A percentile compares a stretch with the other conserved stretches of the same genome.
phyloP scores from a whole-genome alignment of 352 stramenopile species.

The Saprolegnia parasitica region DNA sequence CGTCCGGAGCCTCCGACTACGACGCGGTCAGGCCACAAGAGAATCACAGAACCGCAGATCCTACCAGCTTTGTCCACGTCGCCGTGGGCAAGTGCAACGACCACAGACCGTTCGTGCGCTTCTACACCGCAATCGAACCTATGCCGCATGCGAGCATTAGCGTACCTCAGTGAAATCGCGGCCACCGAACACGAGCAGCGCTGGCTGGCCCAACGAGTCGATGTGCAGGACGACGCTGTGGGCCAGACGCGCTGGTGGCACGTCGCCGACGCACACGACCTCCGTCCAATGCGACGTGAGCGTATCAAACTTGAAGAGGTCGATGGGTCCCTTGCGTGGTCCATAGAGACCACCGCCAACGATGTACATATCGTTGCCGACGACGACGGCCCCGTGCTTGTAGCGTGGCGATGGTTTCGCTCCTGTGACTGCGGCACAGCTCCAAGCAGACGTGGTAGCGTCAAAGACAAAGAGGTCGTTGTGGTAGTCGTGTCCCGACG shows the following conservation, averaged over 20 bases:
- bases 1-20: too few species aligned
- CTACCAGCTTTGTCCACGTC: slow-evolving; percentile 10
- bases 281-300: slow-evolving; percentile 63
- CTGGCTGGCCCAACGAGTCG: slow-evolving; percentile 24
- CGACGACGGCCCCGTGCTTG: slow-evolving; percentile 70
- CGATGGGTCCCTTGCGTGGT: slow-evolving; percentile 72
- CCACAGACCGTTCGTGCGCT: slow-evolving; percentile 8
- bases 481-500: slow-evolving; percentile 73
- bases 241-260: slow-evolving; percentile 69
- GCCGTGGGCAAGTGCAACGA: background rate
- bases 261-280: slow-evolving; percentile 50
- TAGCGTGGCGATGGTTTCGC: slow-evolving; percentile 66
- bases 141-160: slow-evolving; percentile 1
- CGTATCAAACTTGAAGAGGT: slow-evolving; percentile 72
- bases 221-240: slow-evolving; percentile 62
- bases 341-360: slow-evolving; percentile 75
- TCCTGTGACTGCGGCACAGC: slow-evolving; percentile 57
- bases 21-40: too few species aligned
- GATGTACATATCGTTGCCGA: slow-evolving; percentile 73
- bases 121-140: background rate
- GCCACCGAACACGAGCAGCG: slow-evolving; percentile 70
- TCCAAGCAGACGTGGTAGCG: slow-evolving; percentile 63
- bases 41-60: background rate
- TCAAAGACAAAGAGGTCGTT: slow-evolving; percentile 83
- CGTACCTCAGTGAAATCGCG: slow-evolving; percentile 62